Conservation (phyloP, 805 yeast genomes). For the Candida chauliodis region DNA sequence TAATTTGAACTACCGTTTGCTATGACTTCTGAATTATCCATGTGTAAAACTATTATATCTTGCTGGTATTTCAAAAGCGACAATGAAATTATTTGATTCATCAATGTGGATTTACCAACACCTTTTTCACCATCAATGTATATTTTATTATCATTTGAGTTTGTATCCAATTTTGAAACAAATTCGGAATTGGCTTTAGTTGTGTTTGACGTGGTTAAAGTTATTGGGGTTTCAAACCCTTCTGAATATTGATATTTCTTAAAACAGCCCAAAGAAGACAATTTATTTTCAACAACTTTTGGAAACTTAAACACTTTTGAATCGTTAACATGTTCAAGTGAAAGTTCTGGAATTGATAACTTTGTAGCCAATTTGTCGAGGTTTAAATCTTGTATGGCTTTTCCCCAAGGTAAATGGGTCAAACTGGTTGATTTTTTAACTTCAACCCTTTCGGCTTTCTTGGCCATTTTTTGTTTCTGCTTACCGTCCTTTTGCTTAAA, state of each 20-base stretch:
- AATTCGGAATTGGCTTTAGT: conserved; percentile 36
- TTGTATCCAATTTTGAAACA: conserved; percentile 26
- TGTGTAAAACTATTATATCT: conserved; percentile 52
- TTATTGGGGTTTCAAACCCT: conserved; percentile 55
- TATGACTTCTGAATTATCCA: conserved; percentile 58
- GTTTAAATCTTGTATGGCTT: conserved; percentile 32
- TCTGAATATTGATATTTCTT: conserved; percentile 68
- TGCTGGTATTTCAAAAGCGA: conserved; percentile 30
- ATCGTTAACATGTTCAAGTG: conserved; percentile 6
- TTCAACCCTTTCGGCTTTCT: conserved; percentile 8
- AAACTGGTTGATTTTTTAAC: conserved; percentile 14
- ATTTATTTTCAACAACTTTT: conserved; percentile 34
- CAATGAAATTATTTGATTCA: conserved; percentile 68
- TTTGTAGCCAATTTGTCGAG: conserved; percentile 32
- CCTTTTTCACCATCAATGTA: conserved; percentile 70
- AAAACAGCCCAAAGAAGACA: conserved; percentile 59
- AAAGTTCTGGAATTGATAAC: conserved; percentile 13
- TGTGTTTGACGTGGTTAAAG: conserved; percentile 54
- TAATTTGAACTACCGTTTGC: conserved; percentile 76
- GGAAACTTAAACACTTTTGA: conserved; percentile 33
- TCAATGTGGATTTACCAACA: conserved; percentile 70
- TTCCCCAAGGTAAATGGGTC: conserved; percentile 37
- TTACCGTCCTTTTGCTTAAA: conserved; percentile 22
- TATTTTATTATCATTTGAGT: conserved; percentile 43
- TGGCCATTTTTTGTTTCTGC: conserved; percentile 13